Percentiles rank a stretch among this genome's conserved stretches.
phyloP scores from a whole-genome alignment of 2,329 filamentous ascomycete species.

The Trichophyton verrucosum region DNA sequence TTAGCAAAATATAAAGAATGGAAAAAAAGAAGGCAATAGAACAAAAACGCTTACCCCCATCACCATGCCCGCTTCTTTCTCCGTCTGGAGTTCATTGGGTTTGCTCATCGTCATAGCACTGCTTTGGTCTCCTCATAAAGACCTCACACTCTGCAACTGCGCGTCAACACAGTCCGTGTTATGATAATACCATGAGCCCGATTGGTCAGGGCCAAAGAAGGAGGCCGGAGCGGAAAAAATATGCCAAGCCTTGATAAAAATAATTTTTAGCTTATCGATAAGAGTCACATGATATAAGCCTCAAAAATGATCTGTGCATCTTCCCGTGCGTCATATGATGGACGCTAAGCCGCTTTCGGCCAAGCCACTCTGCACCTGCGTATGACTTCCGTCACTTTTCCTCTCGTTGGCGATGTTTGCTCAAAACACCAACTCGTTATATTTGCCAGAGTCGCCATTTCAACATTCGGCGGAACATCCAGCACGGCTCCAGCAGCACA shows the following conservation, averaged over 20 bases:
- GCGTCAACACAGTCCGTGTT: too few relatives aligned
- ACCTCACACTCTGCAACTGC: not conserved
- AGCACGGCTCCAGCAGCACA: too few relatives aligned
- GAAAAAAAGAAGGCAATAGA: not conserved
- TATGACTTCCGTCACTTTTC: conserved; percentile 1
- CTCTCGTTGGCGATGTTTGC: not conserved
- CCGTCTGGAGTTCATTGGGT: conserved; percentile 18
- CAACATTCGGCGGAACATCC: not conserved
- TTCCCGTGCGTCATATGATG: conserved; percentile 10
- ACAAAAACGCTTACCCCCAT: conserved; percentile 36
- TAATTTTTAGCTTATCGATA: not conserved
- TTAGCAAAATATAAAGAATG: not conserved
- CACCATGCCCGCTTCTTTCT: conserved; percentile 40
- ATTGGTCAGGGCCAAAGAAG: too few relatives aligned
- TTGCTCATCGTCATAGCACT: not conserved
- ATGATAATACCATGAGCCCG: not conserved
- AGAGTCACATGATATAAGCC: conserved; percentile 14
- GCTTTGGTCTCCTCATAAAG: too few relatives aligned
- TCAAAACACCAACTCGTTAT: not conserved
- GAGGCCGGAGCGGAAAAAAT: not conserved
- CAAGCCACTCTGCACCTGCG: not conserved
- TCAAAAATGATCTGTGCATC: conserved; percentile 31
- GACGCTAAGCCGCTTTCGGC: conserved; percentile 3
- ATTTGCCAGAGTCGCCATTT: not conserved
- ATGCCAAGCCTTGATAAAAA: not conserved